Evolutionary conservation across 2,329 filamentous ascomycete species (phyloP), one percentile per base, ranked within the genome.

Genomic region (Verticillium dahliae): DNA sequence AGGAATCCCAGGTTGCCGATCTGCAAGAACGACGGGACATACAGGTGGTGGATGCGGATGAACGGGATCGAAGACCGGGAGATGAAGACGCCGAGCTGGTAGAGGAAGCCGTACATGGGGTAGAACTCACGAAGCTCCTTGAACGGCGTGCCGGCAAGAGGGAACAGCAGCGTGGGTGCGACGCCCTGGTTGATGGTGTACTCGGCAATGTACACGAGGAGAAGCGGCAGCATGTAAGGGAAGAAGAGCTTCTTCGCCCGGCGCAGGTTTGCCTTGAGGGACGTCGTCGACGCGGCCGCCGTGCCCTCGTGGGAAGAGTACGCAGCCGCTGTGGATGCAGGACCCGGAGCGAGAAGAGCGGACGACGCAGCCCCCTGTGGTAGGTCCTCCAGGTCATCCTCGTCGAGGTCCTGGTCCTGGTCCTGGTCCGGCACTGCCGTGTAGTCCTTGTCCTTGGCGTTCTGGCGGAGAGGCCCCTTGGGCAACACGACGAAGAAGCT

Each of bases 151-250:
- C 83, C 76, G 1, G 81, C 71, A 1, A 97, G 80, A 0, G 93
- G 92, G 71, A 97, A 99, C 4, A 99, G 84, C 0, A 98, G 80
- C 0, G 92, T 97, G 1, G 95, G 94, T 0, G 92, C 82, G 0
- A 98, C 92, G 39, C 93, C 94, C 78, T 97, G 93, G 77, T 98
- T 98, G 75, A 98, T 97, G 61, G 91, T 96, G 73, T 99, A 99
- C 78, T 99, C 95, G 61, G 93, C 92, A 39, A 98, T 85, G 73
- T 97, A 99, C 35, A 99, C 95, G 15, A 98, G 78, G 38, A 98
- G 81, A 14, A 99, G 82, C 0, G 95, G 95, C 3, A 96, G 81
- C 92, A 99, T 98, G 73, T 88, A 89, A 0, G 86, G 86, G 55
- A 96, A 78, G 70, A 97, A 89, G 1, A 98, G 80, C 0, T 82